These are phyloP conservation scores for Niebla homalea DNA, from an alignment of 495 filamentous ascomycete species.

Conservation along the genomic window DNA sequence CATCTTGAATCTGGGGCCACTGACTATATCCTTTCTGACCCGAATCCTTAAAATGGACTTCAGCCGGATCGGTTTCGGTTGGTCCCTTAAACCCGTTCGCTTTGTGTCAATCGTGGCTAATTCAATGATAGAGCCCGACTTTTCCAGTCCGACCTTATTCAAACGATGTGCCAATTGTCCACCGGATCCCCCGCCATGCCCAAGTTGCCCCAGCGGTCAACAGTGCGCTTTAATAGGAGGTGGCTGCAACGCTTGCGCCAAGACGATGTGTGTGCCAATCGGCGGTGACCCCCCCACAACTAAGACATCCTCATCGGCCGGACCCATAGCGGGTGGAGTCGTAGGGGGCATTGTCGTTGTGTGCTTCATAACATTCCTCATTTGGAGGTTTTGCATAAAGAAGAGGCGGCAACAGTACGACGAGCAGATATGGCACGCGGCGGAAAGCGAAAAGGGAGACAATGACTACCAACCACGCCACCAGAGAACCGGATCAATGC, in stretches of 20 bases:
- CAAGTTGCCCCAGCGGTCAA: constrained; percentile 32
- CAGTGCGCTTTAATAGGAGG: constrained; percentile 43
- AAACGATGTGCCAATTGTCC: constrained; percentile 34
- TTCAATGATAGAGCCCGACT: constrained; percentile 7
- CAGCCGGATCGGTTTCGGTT: neutral
- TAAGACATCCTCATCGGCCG: constrained; percentile 36
- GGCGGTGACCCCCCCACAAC: constrained; percentile 21
- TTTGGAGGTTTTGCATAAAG: constrained; percentile 82
- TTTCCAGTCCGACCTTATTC: constrained; percentile 27
- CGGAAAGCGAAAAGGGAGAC: constrained; percentile 38
- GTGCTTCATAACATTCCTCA: constrained; percentile 55
- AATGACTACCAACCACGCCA: constrained; percentile 44
- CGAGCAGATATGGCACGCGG: constrained; percentile 39
- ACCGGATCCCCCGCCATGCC: constrained; percentile 33
- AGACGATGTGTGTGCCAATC: constrained; percentile 44
- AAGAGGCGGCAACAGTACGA: constrained; percentile 45
- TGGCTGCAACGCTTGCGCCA: constrained; percentile 45
- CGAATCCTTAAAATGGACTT: constrained; percentile 3
- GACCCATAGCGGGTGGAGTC: constrained; percentile 76
- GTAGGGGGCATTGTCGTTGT: constrained; percentile 61
- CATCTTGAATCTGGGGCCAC: no score
- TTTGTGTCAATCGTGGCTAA: neutral
- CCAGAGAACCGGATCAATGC: constrained; percentile 62
- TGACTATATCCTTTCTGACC: no score
- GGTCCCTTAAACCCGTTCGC: neutral